Conservation (phyloP, 768 basidiomycete genomes). For the Lyophyllum shimeji region DNA sequence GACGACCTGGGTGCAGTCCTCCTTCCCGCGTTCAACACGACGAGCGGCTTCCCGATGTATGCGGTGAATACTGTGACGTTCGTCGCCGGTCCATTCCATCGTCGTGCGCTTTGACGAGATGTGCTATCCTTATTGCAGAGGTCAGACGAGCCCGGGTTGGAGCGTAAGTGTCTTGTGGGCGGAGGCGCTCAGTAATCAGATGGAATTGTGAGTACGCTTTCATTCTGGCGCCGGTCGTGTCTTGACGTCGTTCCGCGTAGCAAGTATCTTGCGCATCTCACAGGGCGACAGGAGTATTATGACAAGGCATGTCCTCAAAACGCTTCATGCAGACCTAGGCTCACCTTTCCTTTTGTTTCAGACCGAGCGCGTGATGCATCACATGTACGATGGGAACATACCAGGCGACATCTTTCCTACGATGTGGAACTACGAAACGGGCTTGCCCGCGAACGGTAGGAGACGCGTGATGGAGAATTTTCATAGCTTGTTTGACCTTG, state of each 20-base stretch:
- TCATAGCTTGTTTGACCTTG: background rate
- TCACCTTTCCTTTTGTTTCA: slow-evolving; percentile 26
- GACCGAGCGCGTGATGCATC: slow-evolving; percentile 48
- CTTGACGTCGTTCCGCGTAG: slow-evolving; percentile 27
- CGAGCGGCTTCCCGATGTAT: slow-evolving; percentile 68
- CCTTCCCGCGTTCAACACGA: slow-evolving; percentile 68
- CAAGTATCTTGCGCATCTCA: slow-evolving; percentile 78
- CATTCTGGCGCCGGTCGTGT: background rate
- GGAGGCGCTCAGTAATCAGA: slow-evolving; percentile 54
- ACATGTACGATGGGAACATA: slow-evolving; percentile 44
- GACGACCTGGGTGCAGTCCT: slow-evolving; percentile 72
- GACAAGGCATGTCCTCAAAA: slow-evolving; percentile 33
- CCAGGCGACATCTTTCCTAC: slow-evolving; percentile 55
- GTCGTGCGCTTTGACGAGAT: background rate
- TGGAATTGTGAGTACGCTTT: slow-evolving; percentile 50
- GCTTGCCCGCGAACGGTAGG: slow-evolving; percentile 45
- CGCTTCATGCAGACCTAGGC: background rate
- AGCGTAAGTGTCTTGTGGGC: slow-evolving; percentile 34
- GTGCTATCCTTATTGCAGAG: slow-evolving; percentile 25
- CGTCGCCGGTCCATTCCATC: slow-evolving; percentile 13
- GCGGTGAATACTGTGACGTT: slow-evolving; percentile 64
- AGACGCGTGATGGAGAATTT: slow-evolving; percentile 16
- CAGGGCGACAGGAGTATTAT: slow-evolving; percentile 63
- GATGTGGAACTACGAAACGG: slow-evolving; percentile 46
- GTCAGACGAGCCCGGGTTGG: slow-evolving; percentile 34